Evolutionary conservation across 148 eudicot species (phyloP), one percentile per base, ranked within the genome.

Genomic region (Vaccinium macrocarpon): DNA sequence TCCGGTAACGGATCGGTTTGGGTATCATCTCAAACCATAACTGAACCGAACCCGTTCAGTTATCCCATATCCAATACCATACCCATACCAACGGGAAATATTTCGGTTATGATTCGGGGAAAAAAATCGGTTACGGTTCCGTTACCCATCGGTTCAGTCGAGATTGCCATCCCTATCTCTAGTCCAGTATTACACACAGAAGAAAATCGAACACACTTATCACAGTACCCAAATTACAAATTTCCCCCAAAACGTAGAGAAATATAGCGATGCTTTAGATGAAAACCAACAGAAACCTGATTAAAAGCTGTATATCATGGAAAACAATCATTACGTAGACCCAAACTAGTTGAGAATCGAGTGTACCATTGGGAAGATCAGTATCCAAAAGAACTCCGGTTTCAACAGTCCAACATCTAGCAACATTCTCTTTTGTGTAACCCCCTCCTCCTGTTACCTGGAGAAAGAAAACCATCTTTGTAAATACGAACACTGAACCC

Each of bases 381-480:
- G 94, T 89, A 76, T 93, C 99, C 52, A 97, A 81, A 82, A 97
- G 96, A 87, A 91, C 91, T 84, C 97, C 98, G 38, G 99, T 97
- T 90, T 97, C 99, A 55, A 97, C 90, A 84, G 99, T 89, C 99
- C 99, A 97, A 86, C 99, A 97, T 81, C 99, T 91, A 85, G 99
- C 99, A 61, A 97, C 99, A 90, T 97, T 97, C 88, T 97, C 99
- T 84, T 97, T 97, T 27, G 99, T 97, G 89, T 97, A 97, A 81
- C 99, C 99, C 23, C 99, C 98, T 75, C 98, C 98, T 84, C 98
- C 97, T 82, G 99, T 97, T 82, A 97, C 99, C 99, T 97, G 84
- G 77, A 72, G 79, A 78, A 76, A 86, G 66, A 86, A 79, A 85
- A 13, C n/a, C 59, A 62, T 73, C 66, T 55, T 35, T 27, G 56